Conservation (phyloP, 2,329 filamentous ascomycete species). For the Xylariaceae sp. region DNA sequence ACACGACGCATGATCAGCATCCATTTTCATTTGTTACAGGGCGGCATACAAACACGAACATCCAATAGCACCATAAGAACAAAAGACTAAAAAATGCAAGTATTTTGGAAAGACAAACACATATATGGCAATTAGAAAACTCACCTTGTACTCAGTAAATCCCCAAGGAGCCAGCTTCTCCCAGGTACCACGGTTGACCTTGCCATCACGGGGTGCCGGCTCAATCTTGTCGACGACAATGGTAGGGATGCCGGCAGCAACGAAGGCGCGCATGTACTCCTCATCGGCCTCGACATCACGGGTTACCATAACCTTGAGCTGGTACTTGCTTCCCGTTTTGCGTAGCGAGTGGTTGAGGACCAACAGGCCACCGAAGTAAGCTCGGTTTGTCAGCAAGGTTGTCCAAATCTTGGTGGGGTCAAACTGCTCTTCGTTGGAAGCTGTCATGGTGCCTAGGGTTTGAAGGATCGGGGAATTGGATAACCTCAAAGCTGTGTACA, state of each 20-base stretch:
- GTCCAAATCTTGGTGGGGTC: constrained; percentile 33
- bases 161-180: constrained; percentile 34
- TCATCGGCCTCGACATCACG: constrained; percentile 31
- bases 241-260: constrained; percentile 30
- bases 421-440: constrained; percentile 13
- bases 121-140: constrained; percentile 5
- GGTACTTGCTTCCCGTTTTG: constrained; percentile 25
- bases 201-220: constrained; percentile 31
- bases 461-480: no score
- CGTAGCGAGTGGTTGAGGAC: constrained; percentile 30
- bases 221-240: constrained; percentile 34
- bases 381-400: constrained; percentile 31
- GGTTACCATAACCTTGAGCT: constrained; percentile 31
- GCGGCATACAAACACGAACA: no score
- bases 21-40: neutral
- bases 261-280: constrained; percentile 34
- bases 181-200: constrained; percentile 33
- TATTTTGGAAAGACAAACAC: no score
- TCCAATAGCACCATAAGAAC: no score
- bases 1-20: constrained; percentile 9
- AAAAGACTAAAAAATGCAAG: no score
- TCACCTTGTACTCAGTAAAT: constrained; percentile 31
- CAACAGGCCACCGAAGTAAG: constrained; percentile 29
- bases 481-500: neutral
- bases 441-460: constrained; percentile 12